Percentiles rank a stretch among this genome's conserved stretches.
These are phyloP conservation scores for Heliamphora pulchella DNA, from an alignment of 179 eudicot genomes.

Conservation along the genomic window DNA sequence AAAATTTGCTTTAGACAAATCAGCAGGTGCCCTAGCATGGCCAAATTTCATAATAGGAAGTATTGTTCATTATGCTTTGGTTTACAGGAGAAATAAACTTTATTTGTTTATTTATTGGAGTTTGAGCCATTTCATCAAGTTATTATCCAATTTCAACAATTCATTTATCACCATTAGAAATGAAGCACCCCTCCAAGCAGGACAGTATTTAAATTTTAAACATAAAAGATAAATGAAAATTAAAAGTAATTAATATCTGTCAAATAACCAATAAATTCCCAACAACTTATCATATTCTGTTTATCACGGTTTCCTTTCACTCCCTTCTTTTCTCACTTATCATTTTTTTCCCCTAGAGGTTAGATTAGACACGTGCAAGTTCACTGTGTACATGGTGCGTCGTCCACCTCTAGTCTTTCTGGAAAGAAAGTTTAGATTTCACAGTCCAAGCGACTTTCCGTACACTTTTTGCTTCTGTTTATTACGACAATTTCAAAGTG, in stretches of 20 bases:
- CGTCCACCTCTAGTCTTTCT: background rate
- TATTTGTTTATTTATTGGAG: background rate
- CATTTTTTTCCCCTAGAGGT: background rate
- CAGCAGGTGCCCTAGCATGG: background rate
- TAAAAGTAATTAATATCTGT: no score
- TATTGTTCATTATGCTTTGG: background rate
- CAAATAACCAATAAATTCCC: no score
- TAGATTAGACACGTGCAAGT: background rate
- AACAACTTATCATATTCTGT: no score
- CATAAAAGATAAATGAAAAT: no score
- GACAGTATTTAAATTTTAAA: background rate
- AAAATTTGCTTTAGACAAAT: conserved; percentile 11
- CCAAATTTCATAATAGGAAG: background rate
- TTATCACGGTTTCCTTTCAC: no score
- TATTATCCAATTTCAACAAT: background rate
- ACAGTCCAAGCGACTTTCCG: background rate
- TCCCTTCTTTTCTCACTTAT: no score
- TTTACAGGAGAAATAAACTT: background rate
- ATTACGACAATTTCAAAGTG: background rate
- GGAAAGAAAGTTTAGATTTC: background rate
- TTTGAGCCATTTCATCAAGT: background rate
- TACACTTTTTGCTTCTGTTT: background rate
- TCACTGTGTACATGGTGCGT: no score
- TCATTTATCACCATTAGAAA: background rate
- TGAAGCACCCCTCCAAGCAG: no score